These are phyloP conservation scores for Larix kaempferi DNA, from an alignment of 75 land plant genomes.

Conservation along the genomic window DNA sequence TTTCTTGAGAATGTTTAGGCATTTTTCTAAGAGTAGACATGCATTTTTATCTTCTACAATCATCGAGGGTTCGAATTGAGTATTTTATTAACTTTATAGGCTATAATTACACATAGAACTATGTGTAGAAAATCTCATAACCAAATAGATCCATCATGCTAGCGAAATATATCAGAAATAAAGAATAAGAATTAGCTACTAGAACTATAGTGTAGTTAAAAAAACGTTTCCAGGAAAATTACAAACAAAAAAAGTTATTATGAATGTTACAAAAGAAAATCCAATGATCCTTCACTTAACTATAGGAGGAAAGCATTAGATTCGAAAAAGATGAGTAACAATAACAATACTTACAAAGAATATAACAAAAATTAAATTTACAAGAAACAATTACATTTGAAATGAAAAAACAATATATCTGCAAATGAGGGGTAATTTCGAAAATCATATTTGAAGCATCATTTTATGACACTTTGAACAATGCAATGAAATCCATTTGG, in stretches of 20 bases:
- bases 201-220: not conserved
- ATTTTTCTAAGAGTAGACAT: too few relatives aligned
- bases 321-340: not conserved
- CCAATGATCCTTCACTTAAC: not conserved
- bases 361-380: not conserved
- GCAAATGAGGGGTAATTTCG: constrained; percentile 74
- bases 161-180: too few relatives aligned
- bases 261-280: not conserved
- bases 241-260: not conserved
- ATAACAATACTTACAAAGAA: not conserved
- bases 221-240: not conserved
- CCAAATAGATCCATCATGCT: not conserved
- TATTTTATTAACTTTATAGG: too few relatives aligned
- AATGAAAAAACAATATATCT: constrained; percentile 73
- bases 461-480: constrained; percentile 57
- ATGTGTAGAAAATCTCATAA: not conserved
- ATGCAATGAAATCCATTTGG: constrained; percentile 81
- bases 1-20: too few relatives aligned
- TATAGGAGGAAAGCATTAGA: not conserved
- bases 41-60: too few relatives aligned
- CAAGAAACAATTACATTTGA: constrained; percentile 43
- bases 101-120: not conserved
- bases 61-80: too few relatives aligned
- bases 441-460: constrained; percentile 91
- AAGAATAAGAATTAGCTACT: not conserved